Evolutionary conservation across 768 basidiomycete genomes (phyloP), one percentile per base, ranked within the genome.

Genomic region (Amanita molliuscula): DNA sequence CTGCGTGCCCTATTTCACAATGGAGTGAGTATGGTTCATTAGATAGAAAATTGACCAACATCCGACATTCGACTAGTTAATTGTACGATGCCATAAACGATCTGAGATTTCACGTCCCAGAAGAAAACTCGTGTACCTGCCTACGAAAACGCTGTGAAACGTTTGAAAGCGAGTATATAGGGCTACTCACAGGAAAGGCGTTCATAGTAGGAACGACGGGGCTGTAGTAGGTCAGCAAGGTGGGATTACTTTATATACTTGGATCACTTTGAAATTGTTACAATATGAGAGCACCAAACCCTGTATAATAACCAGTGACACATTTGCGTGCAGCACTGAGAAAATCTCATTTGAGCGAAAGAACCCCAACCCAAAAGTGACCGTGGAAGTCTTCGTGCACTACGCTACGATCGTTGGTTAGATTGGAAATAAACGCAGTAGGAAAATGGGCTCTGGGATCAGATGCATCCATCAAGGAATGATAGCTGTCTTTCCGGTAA

Each of bases 131-230:
- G n/a, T n/a, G n/a, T n/a, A n/a, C n/a, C n/a, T n/a, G n/a, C n/a
- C n/a, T n/a, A n/a, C n/a, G n/a, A n/a, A n/a, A n/a, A n/a, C n/a
- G n/a, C n/a, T n/a, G n/a, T n/a, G n/a, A n/a, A n/a, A n/a, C n/a
- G n/a, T n/a, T n/a, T n/a, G n/a, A n/a, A n/a, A 16, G 36, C 45
- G 46, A 46, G 35, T 35, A 31, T 38, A 5, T 18, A 34, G 3
- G 9, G 34, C 25, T 23, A 67, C 81, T 55, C 58, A 84, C 79
- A 31, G 77, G 76, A 63, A 76, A 80, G 53, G 69, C 72, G 71
- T 84, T 85, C 82, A 84, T 84, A 2, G n/a, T 29, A 23, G 31
- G 78, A 79, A 80, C 76, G 81, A 73, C 64, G 56, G 58, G 60
- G 49, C 51, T 53, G 52, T 53, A 48, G 53, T 53, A 44, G 54